Evolutionary conservation across 2,329 filamentous ascomycete species (phyloP).

Genomic region (Talaromyces funiculosus): DNA sequence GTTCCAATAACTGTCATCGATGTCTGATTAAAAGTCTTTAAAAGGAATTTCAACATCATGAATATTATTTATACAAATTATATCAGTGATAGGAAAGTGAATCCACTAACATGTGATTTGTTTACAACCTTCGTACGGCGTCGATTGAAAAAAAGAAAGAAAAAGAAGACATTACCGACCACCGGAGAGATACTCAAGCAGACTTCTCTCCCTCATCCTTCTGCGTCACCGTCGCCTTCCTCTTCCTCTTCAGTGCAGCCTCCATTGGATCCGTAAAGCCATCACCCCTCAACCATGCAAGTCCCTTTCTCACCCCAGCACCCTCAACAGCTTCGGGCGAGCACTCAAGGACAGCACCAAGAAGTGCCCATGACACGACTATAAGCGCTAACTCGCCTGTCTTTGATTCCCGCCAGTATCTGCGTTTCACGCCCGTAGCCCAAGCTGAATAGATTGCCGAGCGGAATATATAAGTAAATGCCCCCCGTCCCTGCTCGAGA

Average conservation of each 20-base stretch:
- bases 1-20: background rate
- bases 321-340: slow-evolving; percentile 64
- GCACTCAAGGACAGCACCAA: slow-evolving; percentile 71
- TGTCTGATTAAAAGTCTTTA: background rate
- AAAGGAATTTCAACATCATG: background rate
- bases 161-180: background rate
- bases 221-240: slow-evolving; percentile 7
- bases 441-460: slow-evolving; percentile 77
- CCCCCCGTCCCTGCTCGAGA: slow-evolving; percentile 50
- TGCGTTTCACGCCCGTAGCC: slow-evolving; percentile 88
- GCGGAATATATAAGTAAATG: slow-evolving; percentile 74
- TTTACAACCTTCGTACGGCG: background rate
- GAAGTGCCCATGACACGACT: slow-evolving; percentile 68
- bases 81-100: background rate
- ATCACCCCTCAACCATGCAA: slow-evolving; percentile 69
- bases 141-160: background rate
- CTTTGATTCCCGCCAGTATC: slow-evolving; percentile 77
- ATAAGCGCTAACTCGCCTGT: slow-evolving; percentile 84
- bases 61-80: background rate
- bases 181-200: background rate
- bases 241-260: slow-evolving; percentile 36
- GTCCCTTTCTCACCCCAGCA: slow-evolving; percentile 60
- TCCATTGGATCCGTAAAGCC: slow-evolving; percentile 65
- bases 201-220: background rate
- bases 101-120: background rate